Percentiles rank a stretch among this genome's conserved stretches.
phyloP scores from a whole-genome alignment of 306 rosid genomes.

The Trichosanthes cucumerina region DNA sequence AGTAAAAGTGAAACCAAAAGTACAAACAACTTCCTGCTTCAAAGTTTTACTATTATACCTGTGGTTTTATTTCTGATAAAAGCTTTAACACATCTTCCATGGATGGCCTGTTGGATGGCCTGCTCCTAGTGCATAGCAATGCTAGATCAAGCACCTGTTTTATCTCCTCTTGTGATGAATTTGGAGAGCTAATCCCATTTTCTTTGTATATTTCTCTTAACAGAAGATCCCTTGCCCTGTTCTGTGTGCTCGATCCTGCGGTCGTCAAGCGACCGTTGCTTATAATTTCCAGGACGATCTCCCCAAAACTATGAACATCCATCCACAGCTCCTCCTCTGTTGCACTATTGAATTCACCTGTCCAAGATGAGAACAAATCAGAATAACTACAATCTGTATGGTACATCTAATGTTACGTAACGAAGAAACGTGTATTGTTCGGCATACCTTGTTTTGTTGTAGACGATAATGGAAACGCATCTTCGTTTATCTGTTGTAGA shows the following conservation, averaged over 20 bases:
- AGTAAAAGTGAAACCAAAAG: conserved; percentile 19
- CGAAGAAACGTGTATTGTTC: background rate
- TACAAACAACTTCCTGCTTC: conserved; percentile 19
- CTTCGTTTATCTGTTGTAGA: conserved; percentile 39
- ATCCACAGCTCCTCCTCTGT: conserved; percentile 52
- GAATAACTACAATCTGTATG: background rate
- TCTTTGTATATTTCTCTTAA: conserved; percentile 48
- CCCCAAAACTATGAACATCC: conserved; percentile 69
- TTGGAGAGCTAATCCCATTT: conserved; percentile 36
- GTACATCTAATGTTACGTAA: background rate
- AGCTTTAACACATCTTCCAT: conserved; percentile 61
- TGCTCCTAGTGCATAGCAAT: conserved; percentile 56
- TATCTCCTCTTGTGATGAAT: conserved; percentile 43
- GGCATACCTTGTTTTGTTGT: conserved; percentile 44
- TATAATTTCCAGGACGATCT: conserved; percentile 54
- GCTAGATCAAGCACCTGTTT: conserved; percentile 57
- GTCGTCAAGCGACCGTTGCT: conserved; percentile 45
- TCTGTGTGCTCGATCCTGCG: conserved; percentile 42
- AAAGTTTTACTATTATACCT: conserved; percentile 17
- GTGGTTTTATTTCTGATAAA: conserved; percentile 41
- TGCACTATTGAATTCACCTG: conserved; percentile 40
- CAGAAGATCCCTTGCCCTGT: conserved; percentile 44
- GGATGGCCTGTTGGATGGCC: conserved; percentile 54
- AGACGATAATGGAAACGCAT: conserved; percentile 26
- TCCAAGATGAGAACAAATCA: conserved; percentile 9